Evolutionary conservation across 2,329 filamentous ascomycete species (phyloP).

Genomic region (Penicillium janthinellum): DNA sequence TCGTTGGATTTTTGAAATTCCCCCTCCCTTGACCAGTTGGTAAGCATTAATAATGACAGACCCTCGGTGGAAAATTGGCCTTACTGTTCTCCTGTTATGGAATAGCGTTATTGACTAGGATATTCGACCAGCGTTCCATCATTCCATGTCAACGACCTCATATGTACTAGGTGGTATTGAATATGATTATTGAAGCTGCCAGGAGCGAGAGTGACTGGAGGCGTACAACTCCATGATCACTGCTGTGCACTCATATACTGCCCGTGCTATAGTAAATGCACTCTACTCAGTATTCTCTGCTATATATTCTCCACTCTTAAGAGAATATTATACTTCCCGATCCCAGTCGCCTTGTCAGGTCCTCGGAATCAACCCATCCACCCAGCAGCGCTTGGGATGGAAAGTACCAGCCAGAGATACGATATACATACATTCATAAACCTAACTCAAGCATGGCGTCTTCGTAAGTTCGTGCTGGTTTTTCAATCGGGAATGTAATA

Average conservation of each 20-base stretch:
- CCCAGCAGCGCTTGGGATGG: background rate
- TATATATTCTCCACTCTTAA: background rate
- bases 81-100: background rate
- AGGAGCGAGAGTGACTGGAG: no score
- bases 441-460: background rate
- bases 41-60: conserved; percentile 5
- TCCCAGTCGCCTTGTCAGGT: background rate
- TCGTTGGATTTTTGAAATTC: conserved; percentile 4
- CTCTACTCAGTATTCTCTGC: background rate
- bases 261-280: background rate
- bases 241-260: background rate
- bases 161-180: background rate
- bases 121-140: background rate
- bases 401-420: background rate
- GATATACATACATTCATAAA: background rate
- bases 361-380: background rate
- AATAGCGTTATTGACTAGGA: background rate
- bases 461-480: background rate
- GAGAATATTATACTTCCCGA: background rate
- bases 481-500: background rate
- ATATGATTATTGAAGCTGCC: background rate
- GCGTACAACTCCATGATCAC: background rate
- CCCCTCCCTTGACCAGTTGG: background rate
- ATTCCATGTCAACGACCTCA: background rate
- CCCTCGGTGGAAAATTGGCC: background rate